Base-by-base conservation (phyloP, 2,329 filamentous ascomycete genomes). In the Dryadomyces quercivorus region DNA sequence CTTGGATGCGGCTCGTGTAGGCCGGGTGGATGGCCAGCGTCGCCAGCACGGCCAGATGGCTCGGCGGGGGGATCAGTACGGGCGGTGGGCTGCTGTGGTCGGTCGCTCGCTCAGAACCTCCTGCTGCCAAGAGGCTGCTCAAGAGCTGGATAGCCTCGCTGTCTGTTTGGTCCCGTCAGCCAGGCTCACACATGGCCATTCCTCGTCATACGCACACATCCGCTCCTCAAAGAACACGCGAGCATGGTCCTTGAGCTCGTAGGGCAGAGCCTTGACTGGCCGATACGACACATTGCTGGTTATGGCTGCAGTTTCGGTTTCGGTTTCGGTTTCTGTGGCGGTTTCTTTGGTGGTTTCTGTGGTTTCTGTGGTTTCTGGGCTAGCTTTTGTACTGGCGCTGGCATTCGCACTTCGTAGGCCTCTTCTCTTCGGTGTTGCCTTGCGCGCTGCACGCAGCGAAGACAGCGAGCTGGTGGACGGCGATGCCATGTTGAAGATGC, bases 1-100 rank as follows among this genome's bases (percentile, higher is more conserved):
- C 78, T 31, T 77, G 75, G 3, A 85, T 78, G 51, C 87, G 82
- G 3, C 84, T 93, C 1, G 91, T 96, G 59, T 86, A 80, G 22
- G 74, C 71, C 0, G 92, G 92, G 63, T 95, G 89, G 15, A 93
- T 78, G n/a, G 84, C 69, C n/a, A 96, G 73, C 1, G 88, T 93
- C 46, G 77, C 81, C n/a, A 90, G 77, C 9, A 96, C 73, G 8
- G 87, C 84, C 22, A 97, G 73, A 59, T 92, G 84, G 55, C 81
- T 78, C 0, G 85, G 76, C 2, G 86, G 80, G 1, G 92, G 87
- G 18, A 89, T 69, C 56, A 78, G 78, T 12, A 79, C 78, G 80
- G 72, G 36, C 69, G 38, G 13, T n/a, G 38, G 18, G 48, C 42
- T 12, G 38, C 15, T n/a, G 50, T 34, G 1, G 21, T 18, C 15